Evolutionary conservation across 2,329 filamentous ascomycete genomes (phyloP).

Genomic region (Leptographium galeiforme): DNA sequence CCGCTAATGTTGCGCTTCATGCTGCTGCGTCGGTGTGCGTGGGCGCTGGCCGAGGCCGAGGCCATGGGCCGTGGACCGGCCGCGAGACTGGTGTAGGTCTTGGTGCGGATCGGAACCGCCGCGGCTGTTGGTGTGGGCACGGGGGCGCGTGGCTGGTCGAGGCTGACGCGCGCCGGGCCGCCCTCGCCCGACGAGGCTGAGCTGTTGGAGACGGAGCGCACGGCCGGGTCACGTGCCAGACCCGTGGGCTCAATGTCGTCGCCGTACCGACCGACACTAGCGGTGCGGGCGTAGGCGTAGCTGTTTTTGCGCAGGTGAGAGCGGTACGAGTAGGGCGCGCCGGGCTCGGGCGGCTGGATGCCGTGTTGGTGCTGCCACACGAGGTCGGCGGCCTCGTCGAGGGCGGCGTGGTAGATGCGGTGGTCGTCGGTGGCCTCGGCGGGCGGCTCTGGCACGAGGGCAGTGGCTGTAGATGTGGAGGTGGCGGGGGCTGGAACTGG

Average conservation of each 20-base stretch:
- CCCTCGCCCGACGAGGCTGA: conserved; percentile 33
- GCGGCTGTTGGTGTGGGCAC: no score
- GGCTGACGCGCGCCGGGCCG: conserved; percentile 13
- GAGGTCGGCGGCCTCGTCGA: conserved; percentile 65
- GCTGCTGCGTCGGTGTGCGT: conserved; percentile 44
- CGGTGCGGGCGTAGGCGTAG: conserved; percentile 53
- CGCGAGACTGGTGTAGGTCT: conserved; percentile 27
- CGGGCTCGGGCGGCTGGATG: conserved; percentile 38
- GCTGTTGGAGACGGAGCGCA: conserved; percentile 37
- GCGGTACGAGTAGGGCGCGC: conserved; percentile 53
- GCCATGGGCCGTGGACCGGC: conserved; percentile 15
- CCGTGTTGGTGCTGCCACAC: conserved; percentile 64
- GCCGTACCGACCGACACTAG: conserved; percentile 39
- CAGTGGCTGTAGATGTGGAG: background rate
- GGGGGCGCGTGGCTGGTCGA: conserved; percentile 10
- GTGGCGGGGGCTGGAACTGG: background rate
- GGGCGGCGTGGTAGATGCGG: conserved; percentile 54
- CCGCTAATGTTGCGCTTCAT: conserved; percentile 58
- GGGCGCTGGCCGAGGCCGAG: conserved; percentile 11
- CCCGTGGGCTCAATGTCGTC: conserved; percentile 32
- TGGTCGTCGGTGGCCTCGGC: conserved; percentile 32
- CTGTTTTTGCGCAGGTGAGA: conserved; percentile 57
- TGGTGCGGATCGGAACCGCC: conserved; percentile 10
- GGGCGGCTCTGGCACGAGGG: background rate
- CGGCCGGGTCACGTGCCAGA: conserved; percentile 26